Evolutionary conservation across 768 basidiomycete genomes (phyloP).

Genomic region (Serpula lacrymans): DNA sequence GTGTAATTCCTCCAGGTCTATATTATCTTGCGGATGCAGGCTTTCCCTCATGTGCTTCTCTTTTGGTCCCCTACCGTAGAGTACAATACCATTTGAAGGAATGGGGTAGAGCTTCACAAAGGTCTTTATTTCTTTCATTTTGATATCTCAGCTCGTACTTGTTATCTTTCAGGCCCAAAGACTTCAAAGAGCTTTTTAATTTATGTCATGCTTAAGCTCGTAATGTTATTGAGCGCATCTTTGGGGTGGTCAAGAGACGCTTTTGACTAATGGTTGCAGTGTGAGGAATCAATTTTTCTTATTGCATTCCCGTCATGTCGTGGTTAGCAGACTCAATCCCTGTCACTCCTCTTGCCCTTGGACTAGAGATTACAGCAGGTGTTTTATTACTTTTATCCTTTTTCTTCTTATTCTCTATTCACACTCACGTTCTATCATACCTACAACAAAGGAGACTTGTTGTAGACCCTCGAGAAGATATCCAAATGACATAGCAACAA

Average conservation of each 20-base stretch:
- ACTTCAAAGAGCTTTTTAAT: conserved; percentile 22
- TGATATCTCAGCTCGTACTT: neutral
- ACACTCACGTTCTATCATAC: too few relatives aligned
- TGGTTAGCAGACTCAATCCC: too few relatives aligned
- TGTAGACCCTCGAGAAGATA: too few relatives aligned
- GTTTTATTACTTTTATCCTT: too few relatives aligned
- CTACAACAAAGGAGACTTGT: too few relatives aligned
- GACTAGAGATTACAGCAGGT: too few relatives aligned
- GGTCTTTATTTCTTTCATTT: neutral
- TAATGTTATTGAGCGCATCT: conserved; percentile 23
- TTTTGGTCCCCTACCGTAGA: conserved; percentile 35
- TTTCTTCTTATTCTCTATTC: too few relatives aligned
- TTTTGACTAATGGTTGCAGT: conserved; percentile 7
- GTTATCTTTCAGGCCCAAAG: conserved; percentile 10
- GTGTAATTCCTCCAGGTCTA: conserved; percentile 11
- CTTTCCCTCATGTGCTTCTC: conserved; percentile 20
- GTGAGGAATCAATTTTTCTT: too few relatives aligned
- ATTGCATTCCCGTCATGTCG: too few relatives aligned
- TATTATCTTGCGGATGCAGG: conserved; percentile 28
- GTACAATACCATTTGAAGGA: conserved; percentile 35
- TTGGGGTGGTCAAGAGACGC: conserved; percentile 18
- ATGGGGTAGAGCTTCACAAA: conserved; percentile 19
- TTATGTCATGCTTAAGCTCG: conserved; percentile 16
- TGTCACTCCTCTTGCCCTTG: too few relatives aligned
- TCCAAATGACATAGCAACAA: too few relatives aligned